Evolutionary conservation across 805 yeast genomes (phyloP).

Genomic region (Spathaspora girioi): DNA sequence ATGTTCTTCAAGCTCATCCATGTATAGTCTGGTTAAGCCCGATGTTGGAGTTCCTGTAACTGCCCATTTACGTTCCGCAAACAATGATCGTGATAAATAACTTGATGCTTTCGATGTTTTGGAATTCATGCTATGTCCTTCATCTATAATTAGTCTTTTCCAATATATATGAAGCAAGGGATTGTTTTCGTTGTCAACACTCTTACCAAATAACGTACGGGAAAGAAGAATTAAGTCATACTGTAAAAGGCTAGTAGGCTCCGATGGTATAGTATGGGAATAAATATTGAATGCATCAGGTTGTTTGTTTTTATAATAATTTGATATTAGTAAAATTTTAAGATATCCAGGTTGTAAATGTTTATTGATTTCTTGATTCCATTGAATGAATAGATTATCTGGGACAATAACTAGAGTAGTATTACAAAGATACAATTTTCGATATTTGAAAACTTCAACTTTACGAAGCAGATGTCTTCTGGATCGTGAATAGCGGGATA

Average conservation of each 20-base stretch:
- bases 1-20: constrained; percentile 32
- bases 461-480: constrained; percentile 9
- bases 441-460: constrained; percentile 17
- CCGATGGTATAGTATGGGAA: constrained; percentile 15
- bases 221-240: constrained; percentile 55
- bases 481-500: constrained; percentile 15
- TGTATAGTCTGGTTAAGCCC: constrained; percentile 57
- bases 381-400: constrained; percentile 62
- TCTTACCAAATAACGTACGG: constrained; percentile 8
- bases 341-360: constrained; percentile 44
- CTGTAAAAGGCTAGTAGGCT: constrained; percentile 30
- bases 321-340: constrained; percentile 27
- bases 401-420: constrained; percentile 63
- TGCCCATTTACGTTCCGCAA: constrained; percentile 66
- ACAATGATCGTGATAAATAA: constrained; percentile 42
- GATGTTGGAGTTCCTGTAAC: constrained; percentile 77
- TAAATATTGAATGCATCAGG: constrained; percentile 13
- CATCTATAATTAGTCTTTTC: constrained; percentile 73
- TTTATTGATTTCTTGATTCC: constrained; percentile 56
- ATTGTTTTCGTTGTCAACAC: constrained; percentile 16
- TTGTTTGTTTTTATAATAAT: constrained; percentile 22
- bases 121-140: constrained; percentile 64
- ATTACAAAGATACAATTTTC: constrained; percentile 41
- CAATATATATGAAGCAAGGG: constrained; percentile 48
- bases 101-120: constrained; percentile 46